These are phyloP conservation scores for Amoebophrya sp. DNA, from an alignment of 169 alveolate species.

Conservation along the genomic window DNA sequence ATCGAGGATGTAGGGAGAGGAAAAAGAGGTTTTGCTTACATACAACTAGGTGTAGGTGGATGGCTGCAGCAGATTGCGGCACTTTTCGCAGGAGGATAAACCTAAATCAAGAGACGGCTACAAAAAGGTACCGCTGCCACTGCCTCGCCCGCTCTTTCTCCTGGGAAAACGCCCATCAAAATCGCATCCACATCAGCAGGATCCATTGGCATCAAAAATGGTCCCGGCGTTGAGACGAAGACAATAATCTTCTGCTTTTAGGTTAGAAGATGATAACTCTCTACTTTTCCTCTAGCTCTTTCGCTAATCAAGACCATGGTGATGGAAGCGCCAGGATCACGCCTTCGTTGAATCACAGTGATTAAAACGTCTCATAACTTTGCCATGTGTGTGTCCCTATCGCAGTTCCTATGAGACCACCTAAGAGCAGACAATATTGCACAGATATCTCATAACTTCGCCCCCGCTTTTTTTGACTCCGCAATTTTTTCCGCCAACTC, in stretches of 20 bases:
- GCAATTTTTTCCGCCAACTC: no score
- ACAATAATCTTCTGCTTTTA: not conserved
- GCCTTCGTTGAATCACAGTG: no score
- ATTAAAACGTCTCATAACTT: no score
- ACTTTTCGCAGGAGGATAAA: not conserved
- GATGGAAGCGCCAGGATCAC: no score
- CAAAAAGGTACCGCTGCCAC: conserved; percentile 3
- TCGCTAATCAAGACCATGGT: no score
- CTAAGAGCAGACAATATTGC: no score
- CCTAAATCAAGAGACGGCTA: not conserved
- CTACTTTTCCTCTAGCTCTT: no score
- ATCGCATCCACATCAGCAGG: not conserved
- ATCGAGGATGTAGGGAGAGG: not conserved
- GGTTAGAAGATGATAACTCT: not conserved
- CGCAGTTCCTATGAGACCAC: no score
- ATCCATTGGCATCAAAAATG: not conserved
- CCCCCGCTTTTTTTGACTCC: no score
- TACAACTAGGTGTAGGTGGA: not conserved
- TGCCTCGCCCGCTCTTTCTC: not conserved
- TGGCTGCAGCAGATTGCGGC: not conserved
- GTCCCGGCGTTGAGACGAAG: not conserved
- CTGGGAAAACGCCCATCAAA: not conserved
- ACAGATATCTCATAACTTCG: no score
- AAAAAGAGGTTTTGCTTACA: not conserved
- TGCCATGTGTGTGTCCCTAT: no score